Percentiles rank a stretch among this genome's conserved stretches.
phyloP scores from a whole-genome alignment of 1,139 yeast species.

The Hyphopichia khmerensis region DNA sequence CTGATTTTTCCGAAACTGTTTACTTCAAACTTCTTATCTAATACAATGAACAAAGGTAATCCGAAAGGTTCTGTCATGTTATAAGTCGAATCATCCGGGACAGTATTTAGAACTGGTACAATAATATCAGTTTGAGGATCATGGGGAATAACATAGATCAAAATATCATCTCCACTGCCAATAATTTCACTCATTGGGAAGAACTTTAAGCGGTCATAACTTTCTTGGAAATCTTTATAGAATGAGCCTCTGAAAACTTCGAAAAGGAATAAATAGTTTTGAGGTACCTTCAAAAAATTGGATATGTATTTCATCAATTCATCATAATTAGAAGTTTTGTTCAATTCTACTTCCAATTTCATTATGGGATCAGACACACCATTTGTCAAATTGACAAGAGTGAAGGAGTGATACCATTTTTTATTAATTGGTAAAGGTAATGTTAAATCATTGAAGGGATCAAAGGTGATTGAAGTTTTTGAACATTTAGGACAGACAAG shows the following conservation, averaged over 20 bases:
- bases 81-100: slow-evolving; percentile 42
- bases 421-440: slow-evolving; percentile 81
- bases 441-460: slow-evolving; percentile 90
- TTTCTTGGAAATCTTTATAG: slow-evolving; percentile 67
- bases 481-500: slow-evolving; percentile 83
- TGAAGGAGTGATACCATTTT: slow-evolving; percentile 69
- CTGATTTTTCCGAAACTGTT: slow-evolving; percentile 52
- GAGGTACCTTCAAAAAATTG: slow-evolving; percentile 45
- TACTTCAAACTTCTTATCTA: slow-evolving; percentile 49
- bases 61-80: slow-evolving; percentile 52
- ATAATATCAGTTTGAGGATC: slow-evolving; percentile 45
- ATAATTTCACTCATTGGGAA: slow-evolving; percentile 72
- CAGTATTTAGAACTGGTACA: slow-evolving; percentile 68
- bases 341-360: slow-evolving; percentile 67
- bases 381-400: slow-evolving; percentile 59
- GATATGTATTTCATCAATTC: slow-evolving; percentile 66
- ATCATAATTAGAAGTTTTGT: slow-evolving; percentile 61
- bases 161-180: slow-evolving; percentile 58
- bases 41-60: slow-evolving; percentile 68
- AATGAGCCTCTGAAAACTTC: slow-evolving; percentile 73
- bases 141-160: slow-evolving; percentile 67
- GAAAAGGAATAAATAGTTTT: slow-evolving; percentile 52
- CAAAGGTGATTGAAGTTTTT: slow-evolving; percentile 85
- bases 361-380: slow-evolving; percentile 17
- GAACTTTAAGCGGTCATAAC: slow-evolving; percentile 56